Conservation (phyloP, 2,329 filamentous ascomycete genomes). For the Emergomyces africanus region DNA sequence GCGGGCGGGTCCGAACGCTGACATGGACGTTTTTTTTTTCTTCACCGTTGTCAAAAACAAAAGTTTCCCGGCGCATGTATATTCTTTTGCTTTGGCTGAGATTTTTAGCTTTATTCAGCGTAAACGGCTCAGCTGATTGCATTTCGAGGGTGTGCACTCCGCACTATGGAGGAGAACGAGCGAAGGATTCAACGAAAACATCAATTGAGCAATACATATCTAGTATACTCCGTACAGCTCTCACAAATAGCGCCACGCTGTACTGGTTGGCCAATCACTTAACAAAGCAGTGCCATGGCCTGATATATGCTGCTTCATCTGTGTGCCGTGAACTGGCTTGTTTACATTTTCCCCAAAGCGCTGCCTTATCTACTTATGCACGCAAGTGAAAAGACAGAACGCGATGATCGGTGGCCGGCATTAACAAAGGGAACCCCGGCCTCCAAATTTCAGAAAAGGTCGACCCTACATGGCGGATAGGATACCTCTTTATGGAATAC, state of each 20-base stretch:
- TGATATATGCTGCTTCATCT: not conserved
- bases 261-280: no score
- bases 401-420: not conserved
- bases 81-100: not conserved
- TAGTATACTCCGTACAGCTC: no score
- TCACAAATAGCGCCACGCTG: no score
- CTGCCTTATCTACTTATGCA: slow-evolving; percentile 5
- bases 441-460: slow-evolving; percentile 9
- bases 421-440: slow-evolving; percentile 6
- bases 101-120: not conserved
- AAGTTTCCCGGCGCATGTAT: not conserved
- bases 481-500: slow-evolving; percentile 18
- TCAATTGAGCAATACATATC: no score
- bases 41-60: not conserved
- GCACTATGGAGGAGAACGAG: no score
- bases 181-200: no score
- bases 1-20: not conserved
- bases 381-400: slow-evolving; percentile 4
- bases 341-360: slow-evolving; percentile 5
- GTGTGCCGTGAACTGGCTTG: not conserved
- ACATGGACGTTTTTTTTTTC: not conserved
- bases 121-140: no score
- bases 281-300: no score
- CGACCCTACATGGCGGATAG: slow-evolving; percentile 4
- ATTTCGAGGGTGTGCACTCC: no score